These are phyloP conservation scores for Sicyos baderoa DNA, from an alignment of 306 rosid genomes.

Conservation along the genomic window DNA sequence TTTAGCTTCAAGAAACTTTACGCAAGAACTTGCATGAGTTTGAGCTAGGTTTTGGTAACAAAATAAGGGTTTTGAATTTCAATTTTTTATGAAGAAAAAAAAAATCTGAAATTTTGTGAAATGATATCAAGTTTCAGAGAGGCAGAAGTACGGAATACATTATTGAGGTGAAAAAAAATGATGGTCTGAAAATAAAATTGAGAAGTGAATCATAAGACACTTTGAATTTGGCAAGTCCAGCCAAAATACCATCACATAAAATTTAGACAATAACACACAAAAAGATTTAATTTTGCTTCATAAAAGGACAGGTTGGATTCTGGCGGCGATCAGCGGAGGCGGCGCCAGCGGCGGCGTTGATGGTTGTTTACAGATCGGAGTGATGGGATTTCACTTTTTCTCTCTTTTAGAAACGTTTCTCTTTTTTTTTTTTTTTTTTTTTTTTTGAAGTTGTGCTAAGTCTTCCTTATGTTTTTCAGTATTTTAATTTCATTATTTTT, in stretches of 20 bases:
- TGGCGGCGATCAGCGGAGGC: background rate
- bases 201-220: background rate
- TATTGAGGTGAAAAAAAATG: slow-evolving; percentile 8
- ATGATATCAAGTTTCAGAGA: no score
- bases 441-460: background rate
- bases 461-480: background rate
- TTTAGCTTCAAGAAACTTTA: background rate
- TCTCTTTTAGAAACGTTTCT: background rate
- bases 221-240: background rate
- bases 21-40: slow-evolving; percentile 5
- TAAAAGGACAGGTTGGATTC: background rate
- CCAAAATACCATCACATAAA: background rate
- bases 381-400: background rate
- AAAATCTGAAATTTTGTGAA: no score
- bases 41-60: background rate
- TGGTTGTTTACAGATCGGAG: background rate
- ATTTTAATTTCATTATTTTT: background rate
- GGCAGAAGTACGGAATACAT: slow-evolving; percentile 9
- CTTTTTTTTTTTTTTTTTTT: no score
- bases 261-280: background rate
- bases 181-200: background rate
- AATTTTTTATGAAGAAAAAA: no score
- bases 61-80: no score
- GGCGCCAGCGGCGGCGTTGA: background rate
- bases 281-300: background rate